These are phyloP conservation scores for Pichia ethanolica DNA, from an alignment of 805 yeast species.

Conservation along the genomic window DNA sequence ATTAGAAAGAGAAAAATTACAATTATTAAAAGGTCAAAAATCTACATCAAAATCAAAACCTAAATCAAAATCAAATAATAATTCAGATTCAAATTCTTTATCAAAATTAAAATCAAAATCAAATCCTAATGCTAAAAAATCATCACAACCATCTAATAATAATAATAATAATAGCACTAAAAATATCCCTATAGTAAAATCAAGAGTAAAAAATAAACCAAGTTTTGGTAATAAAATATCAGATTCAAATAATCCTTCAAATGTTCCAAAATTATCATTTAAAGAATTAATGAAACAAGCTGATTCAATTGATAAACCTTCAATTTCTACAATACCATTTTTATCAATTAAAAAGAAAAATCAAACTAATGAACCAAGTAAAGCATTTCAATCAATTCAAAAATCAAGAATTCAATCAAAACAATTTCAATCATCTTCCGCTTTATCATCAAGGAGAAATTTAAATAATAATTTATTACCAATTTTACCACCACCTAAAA, in stretches of 20 bases:
- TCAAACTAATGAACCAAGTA: slow-evolving; percentile 5
- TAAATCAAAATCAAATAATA: background rate
- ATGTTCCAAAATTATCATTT: slow-evolving; percentile 46
- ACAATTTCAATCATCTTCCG: background rate
- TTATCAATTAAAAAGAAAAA: slow-evolving; percentile 2
- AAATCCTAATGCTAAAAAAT: background rate
- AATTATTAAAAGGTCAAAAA: slow-evolving; percentile 26
- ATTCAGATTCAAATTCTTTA: background rate
- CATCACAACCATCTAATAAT: too few species aligned
- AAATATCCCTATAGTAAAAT: background rate
- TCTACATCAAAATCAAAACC: background rate
- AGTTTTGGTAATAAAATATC: background rate
- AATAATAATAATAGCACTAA: background rate
- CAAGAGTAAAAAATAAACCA: slow-evolving; percentile 3
- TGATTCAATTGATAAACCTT: slow-evolving; percentile 44
- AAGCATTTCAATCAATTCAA: slow-evolving; percentile 11
- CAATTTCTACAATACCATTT: slow-evolving; percentile 29
- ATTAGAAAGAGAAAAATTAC: slow-evolving; percentile 39
- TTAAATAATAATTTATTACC: background rate
- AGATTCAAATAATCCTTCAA: slow-evolving; percentile 6
- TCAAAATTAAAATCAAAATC: background rate
- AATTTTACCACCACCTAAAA: background rate
- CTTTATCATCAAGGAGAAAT: background rate
- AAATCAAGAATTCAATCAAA: slow-evolving; percentile 5
- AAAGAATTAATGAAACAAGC: slow-evolving; percentile 68